Conservation (phyloP, 345 rosid genomes). For the Adansonia digitata region DNA sequence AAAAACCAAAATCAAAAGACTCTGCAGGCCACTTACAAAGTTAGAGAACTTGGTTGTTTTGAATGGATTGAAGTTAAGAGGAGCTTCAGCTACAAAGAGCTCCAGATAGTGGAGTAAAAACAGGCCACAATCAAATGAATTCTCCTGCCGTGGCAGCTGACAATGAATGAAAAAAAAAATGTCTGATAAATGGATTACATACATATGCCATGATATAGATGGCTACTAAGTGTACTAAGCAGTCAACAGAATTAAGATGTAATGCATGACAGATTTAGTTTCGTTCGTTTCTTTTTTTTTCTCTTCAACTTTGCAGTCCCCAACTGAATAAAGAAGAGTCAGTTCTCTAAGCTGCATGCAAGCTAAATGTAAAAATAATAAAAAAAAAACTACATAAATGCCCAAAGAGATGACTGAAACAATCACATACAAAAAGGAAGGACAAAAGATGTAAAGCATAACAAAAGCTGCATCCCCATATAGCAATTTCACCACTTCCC, state of each 20-base stretch:
- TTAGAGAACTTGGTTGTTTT: slow-evolving; percentile 53
- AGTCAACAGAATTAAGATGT: background rate
- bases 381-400: background rate
- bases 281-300: background rate
- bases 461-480: background rate
- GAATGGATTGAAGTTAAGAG: slow-evolving; percentile 69
- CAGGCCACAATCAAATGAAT: slow-evolving; percentile 91
- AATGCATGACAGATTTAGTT: background rate
- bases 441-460: too few species aligned
- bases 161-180: slow-evolving; percentile 23
- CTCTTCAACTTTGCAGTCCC: background rate
- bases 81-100: slow-evolving; percentile 82
- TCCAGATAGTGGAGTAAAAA: slow-evolving; percentile 95
- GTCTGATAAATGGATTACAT: slow-evolving; percentile 7
- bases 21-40: slow-evolving; percentile 62
- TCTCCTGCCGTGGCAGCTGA: slow-evolving; percentile 98
- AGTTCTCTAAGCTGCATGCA: background rate
- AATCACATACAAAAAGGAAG: background rate
- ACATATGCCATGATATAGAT: slow-evolving; percentile 1
- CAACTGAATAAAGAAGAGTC: background rate
- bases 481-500: background rate
- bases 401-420: background rate
- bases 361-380: background rate
- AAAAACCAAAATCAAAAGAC: too few species aligned
- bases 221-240: background rate